These are phyloP conservation scores for Leccinum boreale DNA, from an alignment of 768 basidiomycete genomes.

Conservation along the genomic window DNA sequence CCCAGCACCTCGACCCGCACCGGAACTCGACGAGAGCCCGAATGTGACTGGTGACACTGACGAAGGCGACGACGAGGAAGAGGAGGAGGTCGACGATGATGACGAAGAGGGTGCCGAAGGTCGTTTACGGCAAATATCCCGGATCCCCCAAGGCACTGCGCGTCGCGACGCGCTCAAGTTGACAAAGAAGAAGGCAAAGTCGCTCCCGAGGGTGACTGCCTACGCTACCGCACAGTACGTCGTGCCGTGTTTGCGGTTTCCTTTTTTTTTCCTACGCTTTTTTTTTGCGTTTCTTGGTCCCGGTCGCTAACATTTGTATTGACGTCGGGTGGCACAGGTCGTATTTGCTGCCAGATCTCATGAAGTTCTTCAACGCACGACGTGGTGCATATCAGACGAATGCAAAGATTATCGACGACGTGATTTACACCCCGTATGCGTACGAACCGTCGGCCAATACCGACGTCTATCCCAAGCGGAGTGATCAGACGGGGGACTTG, in stretches of 20 bases:
- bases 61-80: constrained; percentile 64
- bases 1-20: constrained; percentile 27
- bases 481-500: constrained; percentile 58
- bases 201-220: constrained; percentile 89
- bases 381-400: constrained; percentile 81
- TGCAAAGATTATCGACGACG: constrained; percentile 87
- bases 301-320: not conserved
- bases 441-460: constrained; percentile 53
- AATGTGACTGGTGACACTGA: constrained; percentile 62
- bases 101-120: constrained; percentile 60
- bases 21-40: constrained; percentile 40
- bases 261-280: not conserved
- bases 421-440: constrained; percentile 89
- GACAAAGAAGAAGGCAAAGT: constrained; percentile 94
- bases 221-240: constrained; percentile 88
- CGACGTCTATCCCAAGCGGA: constrained; percentile 29
- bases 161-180: constrained; percentile 84
- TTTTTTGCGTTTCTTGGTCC: not conserved
- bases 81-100: constrained; percentile 50
- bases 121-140: constrained; percentile 65
- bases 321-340: constrained; percentile 48
- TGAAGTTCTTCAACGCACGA: constrained; percentile 87
- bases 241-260: not conserved
- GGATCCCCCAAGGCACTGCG: constrained; percentile 93
- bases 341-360: constrained; percentile 82